phyloP scores from a whole-genome alignment of 345 rosid species.

The Acer campestre region DNA sequence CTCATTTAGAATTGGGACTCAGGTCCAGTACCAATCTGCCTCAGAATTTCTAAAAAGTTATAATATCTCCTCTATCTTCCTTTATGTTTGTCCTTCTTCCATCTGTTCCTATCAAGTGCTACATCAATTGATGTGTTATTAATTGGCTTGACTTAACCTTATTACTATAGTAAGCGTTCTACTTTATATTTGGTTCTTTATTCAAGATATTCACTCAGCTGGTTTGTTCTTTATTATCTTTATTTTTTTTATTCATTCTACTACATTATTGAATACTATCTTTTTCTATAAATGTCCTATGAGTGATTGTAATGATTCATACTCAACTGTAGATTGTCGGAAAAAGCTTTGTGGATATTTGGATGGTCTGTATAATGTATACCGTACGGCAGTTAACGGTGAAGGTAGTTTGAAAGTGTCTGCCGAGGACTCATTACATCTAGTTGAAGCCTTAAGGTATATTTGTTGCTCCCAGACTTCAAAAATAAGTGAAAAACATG shows the following conservation, averaged over 20 bases:
- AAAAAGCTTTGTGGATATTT: conserved; percentile 82
- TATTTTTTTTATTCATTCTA: neutral
- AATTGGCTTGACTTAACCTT: conserved; percentile 1
- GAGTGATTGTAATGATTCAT: conserved; percentile 18
- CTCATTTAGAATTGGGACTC: neutral
- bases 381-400: conserved; percentile 76
- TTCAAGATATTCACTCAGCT: neutral
- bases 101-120: conserved; percentile 5
- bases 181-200: neutral
- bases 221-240: neutral
- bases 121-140: neutral
- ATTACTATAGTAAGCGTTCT: neutral
- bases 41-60: neutral
- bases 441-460: conserved; percentile 96
- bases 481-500: conserved; percentile 18
- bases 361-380: conserved; percentile 78
- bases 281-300: neutral
- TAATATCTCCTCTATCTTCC: neutral
- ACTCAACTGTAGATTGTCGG: conserved; percentile 70
- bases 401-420: conserved; percentile 85
- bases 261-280: conserved; percentile 7
- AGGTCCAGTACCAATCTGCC: neutral
- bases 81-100: conserved; percentile 4
- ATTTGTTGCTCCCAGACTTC: conserved; percentile 9
- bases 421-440: conserved; percentile 86